Conservation (phyloP, 495 filamentous ascomycete species). For the Xylaria longipes region DNA sequence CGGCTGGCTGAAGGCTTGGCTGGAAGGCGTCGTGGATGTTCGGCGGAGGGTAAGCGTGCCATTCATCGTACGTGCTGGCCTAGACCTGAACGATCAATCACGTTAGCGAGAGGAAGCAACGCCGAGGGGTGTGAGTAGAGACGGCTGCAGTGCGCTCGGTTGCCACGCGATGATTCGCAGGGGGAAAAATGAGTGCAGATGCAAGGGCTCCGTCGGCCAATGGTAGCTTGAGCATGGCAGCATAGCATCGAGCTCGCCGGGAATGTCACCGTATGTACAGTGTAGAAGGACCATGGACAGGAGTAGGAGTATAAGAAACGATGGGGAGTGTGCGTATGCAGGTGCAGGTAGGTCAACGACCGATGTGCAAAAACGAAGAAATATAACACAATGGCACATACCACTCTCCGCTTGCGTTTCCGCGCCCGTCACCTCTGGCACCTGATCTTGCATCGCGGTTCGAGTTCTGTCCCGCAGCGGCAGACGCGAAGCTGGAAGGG, state of each 20-base stretch:
- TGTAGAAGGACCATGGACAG: not conserved
- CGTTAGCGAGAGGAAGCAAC: slow-evolving; percentile 30
- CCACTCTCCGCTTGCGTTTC: slow-evolving; percentile 43
- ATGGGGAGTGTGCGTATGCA: not conserved
- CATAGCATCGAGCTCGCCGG: slow-evolving; percentile 8
- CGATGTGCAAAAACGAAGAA: not conserved
- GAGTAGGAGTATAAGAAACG: not conserved
- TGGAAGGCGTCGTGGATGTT: slow-evolving; percentile 65
- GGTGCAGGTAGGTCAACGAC: not conserved
- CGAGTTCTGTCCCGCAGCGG: slow-evolving; percentile 74
- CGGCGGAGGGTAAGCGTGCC: slow-evolving; percentile 89
- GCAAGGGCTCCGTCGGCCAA: slow-evolving; percentile 8
- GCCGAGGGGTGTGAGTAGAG: not conserved
- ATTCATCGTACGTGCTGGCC: slow-evolving; percentile 68
- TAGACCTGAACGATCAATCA: slow-evolving; percentile 37
- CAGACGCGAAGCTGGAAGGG: slow-evolving; percentile 83
- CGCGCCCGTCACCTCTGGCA: slow-evolving; percentile 61
- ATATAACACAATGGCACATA: slow-evolving; percentile 26
- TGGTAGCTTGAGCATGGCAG: not conserved
- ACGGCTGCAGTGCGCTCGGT: slow-evolving; percentile 2
- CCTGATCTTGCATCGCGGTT: slow-evolving; percentile 58
- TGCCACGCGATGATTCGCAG: slow-evolving; percentile 53
- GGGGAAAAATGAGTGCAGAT: slow-evolving; percentile 48
- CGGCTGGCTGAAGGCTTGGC: slow-evolving; percentile 64
- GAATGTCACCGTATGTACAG: not conserved